Evolutionary conservation across 23 red algal species (phyloP).

Genomic region (Gracilariopsis chorda): DNA sequence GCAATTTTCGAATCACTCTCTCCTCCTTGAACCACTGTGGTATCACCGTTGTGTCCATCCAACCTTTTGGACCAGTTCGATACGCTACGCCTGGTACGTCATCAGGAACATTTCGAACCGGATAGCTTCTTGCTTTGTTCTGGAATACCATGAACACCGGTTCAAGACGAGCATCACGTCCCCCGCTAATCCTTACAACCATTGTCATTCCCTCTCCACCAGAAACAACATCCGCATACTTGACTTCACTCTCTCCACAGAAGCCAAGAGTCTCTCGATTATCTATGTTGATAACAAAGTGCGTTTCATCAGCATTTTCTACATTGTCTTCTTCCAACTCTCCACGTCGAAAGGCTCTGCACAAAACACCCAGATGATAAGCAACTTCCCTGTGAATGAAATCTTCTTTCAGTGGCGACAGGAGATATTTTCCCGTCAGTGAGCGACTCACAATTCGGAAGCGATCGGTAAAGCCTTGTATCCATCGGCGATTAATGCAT

Average conservation of each 20-base stretch:
- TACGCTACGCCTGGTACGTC: neutral
- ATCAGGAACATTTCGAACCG: neutral
- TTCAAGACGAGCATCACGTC: neutral
- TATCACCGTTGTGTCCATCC: neutral
- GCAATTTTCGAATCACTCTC: neutral
- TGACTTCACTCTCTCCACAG: neutral
- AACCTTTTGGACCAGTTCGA: neutral
- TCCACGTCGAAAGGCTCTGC: neutral
- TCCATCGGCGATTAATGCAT: neutral
- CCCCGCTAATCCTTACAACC: neutral
- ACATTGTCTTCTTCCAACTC: neutral
- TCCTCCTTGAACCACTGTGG: neutral
- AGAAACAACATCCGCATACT: constrained; percentile 4
- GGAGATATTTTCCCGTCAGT: neutral
- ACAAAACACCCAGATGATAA: neutral
- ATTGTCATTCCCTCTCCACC: neutral
- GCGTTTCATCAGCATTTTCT: neutral
- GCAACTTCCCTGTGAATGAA: neutral
- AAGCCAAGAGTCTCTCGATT: neutral
- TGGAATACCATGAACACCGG: neutral
- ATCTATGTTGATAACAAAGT: neutral
- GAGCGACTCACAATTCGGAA: constrained; percentile 7
- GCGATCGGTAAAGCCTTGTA: neutral
- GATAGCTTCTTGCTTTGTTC: neutral
- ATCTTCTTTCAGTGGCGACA: neutral